Base-by-base conservation (phyloP, 805 yeast species). In the Saccharomycopsis schoenii region DNA sequence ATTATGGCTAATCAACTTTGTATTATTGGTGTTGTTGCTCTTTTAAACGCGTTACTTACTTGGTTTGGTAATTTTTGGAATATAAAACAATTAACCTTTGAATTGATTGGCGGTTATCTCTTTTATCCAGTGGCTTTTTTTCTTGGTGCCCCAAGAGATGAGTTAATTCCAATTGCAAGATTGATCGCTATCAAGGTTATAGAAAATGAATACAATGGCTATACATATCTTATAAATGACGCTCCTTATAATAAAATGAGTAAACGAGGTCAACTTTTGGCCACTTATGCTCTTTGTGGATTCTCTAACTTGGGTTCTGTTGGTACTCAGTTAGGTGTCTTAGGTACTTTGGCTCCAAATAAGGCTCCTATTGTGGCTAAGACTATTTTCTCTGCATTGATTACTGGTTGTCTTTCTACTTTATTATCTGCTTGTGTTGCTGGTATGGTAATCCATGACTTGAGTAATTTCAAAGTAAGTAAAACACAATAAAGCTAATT, bases 61-160 rank as follows among this genome's bases (percentile, higher is more conserved):
- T 83, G 84, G 83, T 83, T 83, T 64, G 86, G 85, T 63, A 74
- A 76, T 57, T 83, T 80, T 73, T 83, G 86, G 87, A 81, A 82
- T 65, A 83, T 83, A 65, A 68, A 75, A 34, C 67, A 69, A 12
- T 76, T 83, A 64, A 77, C 84, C 11, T 71, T 83, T 66, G 83
- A 82, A 67, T 76, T 81, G 71, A 83, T 83, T 67, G 70, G 79
- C 60, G 80, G 85, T 34, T 83, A 83, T 72, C 67, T 83, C 57
- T 76, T 83, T 63, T 83, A 83, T 68, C 88, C 88, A 8, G 77
- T 81, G 39, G 78, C 84, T 1, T 83, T 83, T 76, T 73, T 83
- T 58, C 73, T 83, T 62, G 88, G 88, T 56, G 75, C 79, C 25
- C 82, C 83, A 61, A 73, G 82, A 66, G 67, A 74, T 59, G 88